Conservation (phyloP, 768 basidiomycete genomes). For the Gloeostereum incarnatum region DNA sequence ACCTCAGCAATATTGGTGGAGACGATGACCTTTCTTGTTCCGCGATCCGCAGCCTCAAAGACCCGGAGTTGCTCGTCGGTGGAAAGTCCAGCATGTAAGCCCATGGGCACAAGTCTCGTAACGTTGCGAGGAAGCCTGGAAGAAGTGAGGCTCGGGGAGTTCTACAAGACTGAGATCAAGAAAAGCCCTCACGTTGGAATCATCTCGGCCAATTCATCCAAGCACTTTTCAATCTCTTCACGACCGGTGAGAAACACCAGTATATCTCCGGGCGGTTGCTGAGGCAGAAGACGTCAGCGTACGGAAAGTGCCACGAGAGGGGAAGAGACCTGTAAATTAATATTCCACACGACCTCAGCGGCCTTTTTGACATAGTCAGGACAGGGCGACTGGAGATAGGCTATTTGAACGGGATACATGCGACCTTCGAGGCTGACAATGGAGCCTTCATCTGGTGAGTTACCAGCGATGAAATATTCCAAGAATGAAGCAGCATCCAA, state of each 20-base stretch:
- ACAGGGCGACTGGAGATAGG: slow-evolving; percentile 71
- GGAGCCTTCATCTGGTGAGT: slow-evolving; percentile 57
- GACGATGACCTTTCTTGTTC: slow-evolving; percentile 82
- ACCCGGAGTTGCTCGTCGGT: slow-evolving; percentile 83
- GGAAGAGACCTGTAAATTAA: slow-evolving; percentile 58
- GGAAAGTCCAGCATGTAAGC: slow-evolving; percentile 84
- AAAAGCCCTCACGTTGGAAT: slow-evolving; percentile 46
- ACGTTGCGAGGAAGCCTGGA: slow-evolving; percentile 44
- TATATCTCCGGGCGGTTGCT: slow-evolving; percentile 85
- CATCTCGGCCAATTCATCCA: slow-evolving; percentile 74
- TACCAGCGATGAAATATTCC: slow-evolving; percentile 75
- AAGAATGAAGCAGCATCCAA: slow-evolving; percentile 86
- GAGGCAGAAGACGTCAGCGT: slow-evolving; percentile 5
- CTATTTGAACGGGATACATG: slow-evolving; percentile 91
- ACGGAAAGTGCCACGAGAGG: neutral
- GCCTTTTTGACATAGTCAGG: slow-evolving; percentile 78
- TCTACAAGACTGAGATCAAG: slow-evolving; percentile 2
- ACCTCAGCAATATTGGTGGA: slow-evolving; percentile 97
- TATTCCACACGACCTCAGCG: slow-evolving; percentile 76
- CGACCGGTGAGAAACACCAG: slow-evolving; percentile 91
- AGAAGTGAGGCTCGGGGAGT: neutral
- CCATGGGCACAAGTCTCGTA: slow-evolving; percentile 52
- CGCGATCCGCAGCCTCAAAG: slow-evolving; percentile 69
- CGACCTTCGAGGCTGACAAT: slow-evolving; percentile 90
- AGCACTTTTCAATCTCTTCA: slow-evolving; percentile 89